These are phyloP conservation scores for carrot (Daucus carota) DNA, from an alignment of 129 eudicot species.

Conservation along the genomic window DNA sequence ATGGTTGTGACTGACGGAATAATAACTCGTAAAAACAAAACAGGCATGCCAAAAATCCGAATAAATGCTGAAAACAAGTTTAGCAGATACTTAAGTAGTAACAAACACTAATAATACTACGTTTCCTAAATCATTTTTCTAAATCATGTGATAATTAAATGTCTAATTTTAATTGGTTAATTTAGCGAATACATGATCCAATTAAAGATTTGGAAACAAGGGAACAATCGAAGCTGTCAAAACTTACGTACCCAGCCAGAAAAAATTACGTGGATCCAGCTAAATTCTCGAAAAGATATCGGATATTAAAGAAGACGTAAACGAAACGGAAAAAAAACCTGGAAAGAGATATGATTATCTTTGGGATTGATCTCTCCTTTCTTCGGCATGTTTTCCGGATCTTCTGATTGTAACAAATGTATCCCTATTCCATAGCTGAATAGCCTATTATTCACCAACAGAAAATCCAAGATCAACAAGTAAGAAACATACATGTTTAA, in stretches of 20 bases:
- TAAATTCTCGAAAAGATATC: not conserved
- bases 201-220: too few relatives aligned
- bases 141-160: too few relatives aligned
- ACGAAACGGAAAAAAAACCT: conserved; percentile 30
- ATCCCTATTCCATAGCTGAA: conserved; percentile 77
- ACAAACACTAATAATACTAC: too few relatives aligned
- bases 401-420: conserved; percentile 62
- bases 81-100: too few relatives aligned
- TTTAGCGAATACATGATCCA: too few relatives aligned
- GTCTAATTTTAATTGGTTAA: too few relatives aligned
- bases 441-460: too few relatives aligned
- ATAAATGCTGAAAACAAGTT: too few relatives aligned
- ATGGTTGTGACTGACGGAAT: too few relatives aligned
- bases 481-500: not conserved
- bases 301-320: not conserved
- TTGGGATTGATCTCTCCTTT: conserved; percentile 71
- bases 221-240: too few relatives aligned
- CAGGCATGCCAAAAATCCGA: not conserved
- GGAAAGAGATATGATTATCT: conserved; percentile 78
- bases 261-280: not conserved
- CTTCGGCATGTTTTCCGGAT: conserved; percentile 34
- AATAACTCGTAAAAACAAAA: not conserved
- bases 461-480: not conserved
- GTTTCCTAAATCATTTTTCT: too few relatives aligned
- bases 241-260: too few relatives aligned